Conservation (phyloP, 2,329 filamentous ascomycete species). For the Colletotrichum sp. region DNA sequence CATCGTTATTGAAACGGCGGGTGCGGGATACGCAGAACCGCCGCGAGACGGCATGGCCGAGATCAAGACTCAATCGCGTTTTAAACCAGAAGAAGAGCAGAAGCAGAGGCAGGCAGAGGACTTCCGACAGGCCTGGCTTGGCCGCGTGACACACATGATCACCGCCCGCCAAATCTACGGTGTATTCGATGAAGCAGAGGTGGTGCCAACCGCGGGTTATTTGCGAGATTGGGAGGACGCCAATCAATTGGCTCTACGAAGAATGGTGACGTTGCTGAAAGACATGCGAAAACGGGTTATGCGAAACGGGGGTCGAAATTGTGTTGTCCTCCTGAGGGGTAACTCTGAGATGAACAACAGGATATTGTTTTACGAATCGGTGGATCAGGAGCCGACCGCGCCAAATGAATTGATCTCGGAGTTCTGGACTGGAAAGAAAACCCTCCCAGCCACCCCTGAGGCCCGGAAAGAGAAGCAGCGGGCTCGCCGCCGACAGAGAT, state of each 20-base stretch:
- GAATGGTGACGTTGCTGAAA: background rate
- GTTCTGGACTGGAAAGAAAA: background rate
- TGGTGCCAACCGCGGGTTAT: background rate
- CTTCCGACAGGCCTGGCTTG: slow-evolving; percentile 32
- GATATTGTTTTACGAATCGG: background rate
- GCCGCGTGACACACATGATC: slow-evolving; percentile 29
- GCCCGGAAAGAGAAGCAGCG: background rate
- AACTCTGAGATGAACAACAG: rapidly evolving
- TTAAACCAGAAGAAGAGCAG: background rate
- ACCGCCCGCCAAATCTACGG: slow-evolving; percentile 23
- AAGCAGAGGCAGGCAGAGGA: background rate
- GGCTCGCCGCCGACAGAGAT: background rate
- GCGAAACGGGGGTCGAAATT: background rate
- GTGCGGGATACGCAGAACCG: background rate
- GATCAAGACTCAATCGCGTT: slow-evolving; percentile 22
- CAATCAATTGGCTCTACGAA: background rate
- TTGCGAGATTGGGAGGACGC: background rate
- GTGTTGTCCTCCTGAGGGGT: background rate
- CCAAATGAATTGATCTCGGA: background rate
- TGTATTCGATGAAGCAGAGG: background rate
- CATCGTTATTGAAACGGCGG: background rate
- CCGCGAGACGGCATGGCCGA: slow-evolving; percentile 22
- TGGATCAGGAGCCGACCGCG: background rate
- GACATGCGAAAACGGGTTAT: background rate
- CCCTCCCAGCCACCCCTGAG: background rate